Base-by-base conservation (phyloP, 495 filamentous ascomycete genomes). In the Friedmanniomyces endolithicus region DNA sequence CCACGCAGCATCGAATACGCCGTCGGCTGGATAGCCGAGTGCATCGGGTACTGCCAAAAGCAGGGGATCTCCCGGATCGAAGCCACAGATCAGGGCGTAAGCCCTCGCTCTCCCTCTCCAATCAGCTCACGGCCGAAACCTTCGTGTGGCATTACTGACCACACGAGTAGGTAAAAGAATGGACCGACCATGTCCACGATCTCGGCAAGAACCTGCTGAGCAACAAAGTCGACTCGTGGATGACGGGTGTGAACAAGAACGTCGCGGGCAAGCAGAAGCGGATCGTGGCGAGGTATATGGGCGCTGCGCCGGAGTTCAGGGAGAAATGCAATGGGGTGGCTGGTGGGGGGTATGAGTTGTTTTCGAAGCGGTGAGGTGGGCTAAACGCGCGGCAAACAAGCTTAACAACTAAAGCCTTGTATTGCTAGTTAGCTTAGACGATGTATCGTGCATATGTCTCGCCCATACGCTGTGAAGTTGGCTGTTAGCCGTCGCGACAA, bases 231-330 rank as follows among this genome's bases (percentile, higher is more conserved):
- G 52, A 55, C 41, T 46, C 37, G 7, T 55, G 52, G 52, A 47
- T 55, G 52, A 55, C 52, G 11, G 52, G 52, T 12, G 52, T 55
- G 14, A 55, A 55, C 43, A 47, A 47, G 27, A 55, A 55, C 20
- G 41, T 55, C n/a, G 44, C 41, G 31, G 25, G 33, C 17, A 55
- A 45, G 39, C 52, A 55, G 52, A 55, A 55, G 31, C 22, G 52
- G 6, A 48, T 40, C 11, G 33, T 55, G 14, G 44, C 52, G 1
- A 33, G 52, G 25, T 55, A 55, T 37, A 55, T 23, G 25, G 52
- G 52, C 14, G 20, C 29, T 19, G 52, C 52, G n/a, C 37, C 24
- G 9, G 52, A 48, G 52, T 55, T 53, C 24, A 11, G 50, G 20
- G 24, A 4, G 37, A 41, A 41, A 14, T 41, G 37, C 37, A 41